Conservation (phyloP, 2,329 filamentous ascomycete species). For the Fusarium sp. region DNA sequence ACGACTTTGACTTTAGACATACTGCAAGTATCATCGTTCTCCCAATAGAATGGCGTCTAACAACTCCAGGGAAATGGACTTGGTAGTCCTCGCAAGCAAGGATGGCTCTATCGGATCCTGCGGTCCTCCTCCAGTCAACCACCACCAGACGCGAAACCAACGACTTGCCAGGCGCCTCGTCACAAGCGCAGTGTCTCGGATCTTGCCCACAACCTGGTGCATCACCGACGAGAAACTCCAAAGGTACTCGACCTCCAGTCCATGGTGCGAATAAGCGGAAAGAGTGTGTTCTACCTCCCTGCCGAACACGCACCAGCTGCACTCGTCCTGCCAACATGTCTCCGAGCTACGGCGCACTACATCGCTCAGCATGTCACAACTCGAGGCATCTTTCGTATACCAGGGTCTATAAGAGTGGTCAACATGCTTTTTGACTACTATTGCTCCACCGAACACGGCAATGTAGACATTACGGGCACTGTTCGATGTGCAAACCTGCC, state of each 20-base stretch:
- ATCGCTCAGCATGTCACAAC: constrained; percentile 67
- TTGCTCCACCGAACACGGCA: constrained; percentile 59
- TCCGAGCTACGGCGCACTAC: constrained; percentile 73
- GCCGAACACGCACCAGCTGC: constrained; percentile 66
- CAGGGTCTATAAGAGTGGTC: constrained; percentile 68
- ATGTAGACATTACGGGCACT: constrained; percentile 65
- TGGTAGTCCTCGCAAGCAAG: constrained; percentile 46
- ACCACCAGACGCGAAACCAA: constrained; percentile 11
- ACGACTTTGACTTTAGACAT: constrained; percentile 50
- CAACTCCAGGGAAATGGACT: constrained; percentile 34
- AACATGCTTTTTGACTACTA: constrained; percentile 73
- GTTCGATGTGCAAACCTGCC: constrained; percentile 70
- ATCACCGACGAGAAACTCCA: constrained; percentile 57
- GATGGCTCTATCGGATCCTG: constrained; percentile 55
- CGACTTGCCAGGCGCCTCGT: constrained; percentile 34
- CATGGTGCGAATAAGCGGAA: constrained; percentile 72
- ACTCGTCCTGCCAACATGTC: constrained; percentile 71
- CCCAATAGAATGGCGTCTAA: constrained; percentile 10
- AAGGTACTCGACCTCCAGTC: constrained; percentile 65
- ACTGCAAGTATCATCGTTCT: constrained; percentile 47
- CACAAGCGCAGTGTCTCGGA: constrained; percentile 68
- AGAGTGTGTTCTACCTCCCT: constrained; percentile 70
- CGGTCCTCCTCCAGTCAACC: constrained; percentile 41
- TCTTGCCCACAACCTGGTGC: constrained; percentile 59
- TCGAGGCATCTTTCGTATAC: constrained; percentile 71